Percentiles rank a stretch among this genome's conserved stretches.
These are phyloP conservation scores for Coemansia sp. DNA, from an alignment of 192 early-diverging fungal genomes.

Conservation along the genomic window DNA sequence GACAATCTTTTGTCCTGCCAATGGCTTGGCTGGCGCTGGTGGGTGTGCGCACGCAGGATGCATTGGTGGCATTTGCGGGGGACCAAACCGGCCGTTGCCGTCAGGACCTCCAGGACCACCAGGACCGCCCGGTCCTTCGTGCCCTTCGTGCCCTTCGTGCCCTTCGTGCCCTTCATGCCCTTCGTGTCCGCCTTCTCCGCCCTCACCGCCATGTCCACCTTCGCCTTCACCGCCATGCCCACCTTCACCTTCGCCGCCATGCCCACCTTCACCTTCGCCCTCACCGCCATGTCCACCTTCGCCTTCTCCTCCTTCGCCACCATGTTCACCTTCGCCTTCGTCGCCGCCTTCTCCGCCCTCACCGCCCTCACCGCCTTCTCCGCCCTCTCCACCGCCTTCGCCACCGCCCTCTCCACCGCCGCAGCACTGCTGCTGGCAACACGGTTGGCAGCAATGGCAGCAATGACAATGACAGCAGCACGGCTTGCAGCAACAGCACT, in stretches of 20 bases:
- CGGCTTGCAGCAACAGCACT: slow-evolving; percentile 42
- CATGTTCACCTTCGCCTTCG: slow-evolving; percentile 22
- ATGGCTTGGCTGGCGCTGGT: neutral
- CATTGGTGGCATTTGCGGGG: slow-evolving; percentile 10
- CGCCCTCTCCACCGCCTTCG: slow-evolving; percentile 11
- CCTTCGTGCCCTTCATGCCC: slow-evolving; percentile 12
- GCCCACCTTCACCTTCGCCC: slow-evolving; percentile 15
- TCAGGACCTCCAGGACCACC: slow-evolving; percentile 11
- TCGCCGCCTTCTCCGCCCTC: slow-evolving; percentile 10
- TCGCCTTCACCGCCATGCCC: slow-evolving; percentile 15
- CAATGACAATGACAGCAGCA: slow-evolving; percentile 37
- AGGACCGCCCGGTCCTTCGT: slow-evolving; percentile 4
- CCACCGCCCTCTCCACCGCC: slow-evolving; percentile 22
- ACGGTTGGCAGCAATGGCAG: slow-evolving; percentile 27
- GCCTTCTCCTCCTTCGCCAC: slow-evolving; percentile 11
- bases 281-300: slow-evolving; percentile 11
- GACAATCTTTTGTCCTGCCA: neutral
- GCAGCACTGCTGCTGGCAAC: slow-evolving; percentile 16
- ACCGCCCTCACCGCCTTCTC: slow-evolving; percentile 17
- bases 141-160: slow-evolving; percentile 1
- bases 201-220: slow-evolving; percentile 9
- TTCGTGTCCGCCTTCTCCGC: slow-evolving; percentile 15
- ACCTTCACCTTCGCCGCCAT: slow-evolving; percentile 9
- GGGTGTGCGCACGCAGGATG: neutral
- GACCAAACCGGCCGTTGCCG: slow-evolving; percentile 6